A percentile compares a stretch with the other conserved stretches of the same genome.
These are phyloP conservation scores for Stereocaulon alpinum DNA, from an alignment of 495 filamentous ascomycete genomes.

Conservation along the genomic window DNA sequence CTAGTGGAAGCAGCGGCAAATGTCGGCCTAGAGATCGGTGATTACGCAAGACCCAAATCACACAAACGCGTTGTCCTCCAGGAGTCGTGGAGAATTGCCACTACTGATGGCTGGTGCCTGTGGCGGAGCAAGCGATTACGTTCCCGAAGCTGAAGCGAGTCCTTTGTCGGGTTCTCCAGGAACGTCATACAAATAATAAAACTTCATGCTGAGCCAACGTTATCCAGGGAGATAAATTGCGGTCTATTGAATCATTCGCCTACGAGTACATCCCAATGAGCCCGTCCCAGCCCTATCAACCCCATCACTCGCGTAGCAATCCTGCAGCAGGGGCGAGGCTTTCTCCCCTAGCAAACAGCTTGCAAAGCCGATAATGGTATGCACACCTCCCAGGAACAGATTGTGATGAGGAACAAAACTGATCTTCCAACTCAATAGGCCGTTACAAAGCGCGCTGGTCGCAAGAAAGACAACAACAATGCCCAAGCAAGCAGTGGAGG, in stretches of 20 bases:
- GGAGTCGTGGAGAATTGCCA: not conserved
- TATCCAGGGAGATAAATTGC: not conserved
- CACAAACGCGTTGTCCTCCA: not conserved
- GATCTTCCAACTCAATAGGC: slow-evolving; percentile 8
- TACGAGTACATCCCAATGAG: not conserved
- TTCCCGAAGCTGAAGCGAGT: slow-evolving; percentile 1
- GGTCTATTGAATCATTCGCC: not conserved
- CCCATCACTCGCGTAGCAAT: not conserved
- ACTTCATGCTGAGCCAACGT: not conserved
- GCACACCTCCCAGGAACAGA: not conserved
- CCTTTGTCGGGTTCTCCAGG: not conserved
- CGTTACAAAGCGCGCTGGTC: slow-evolving; percentile 38
- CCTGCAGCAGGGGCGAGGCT: not conserved
- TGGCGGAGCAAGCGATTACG: slow-evolving; percentile 2
- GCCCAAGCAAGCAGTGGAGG: slow-evolving; percentile 39
- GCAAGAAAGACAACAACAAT: slow-evolving; percentile 54
- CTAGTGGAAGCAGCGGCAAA: not conserved
- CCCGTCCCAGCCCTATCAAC: not conserved
- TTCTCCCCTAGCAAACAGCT: not conserved
- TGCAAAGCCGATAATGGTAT: slow-evolving; percentile 3
- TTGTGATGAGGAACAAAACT: not conserved
- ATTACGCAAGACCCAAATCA: not conserved
- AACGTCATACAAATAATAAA: not conserved
- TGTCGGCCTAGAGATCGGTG: not conserved
- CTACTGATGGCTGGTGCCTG: not conserved